Conservation (phyloP, 2,329 filamentous ascomycete genomes). For the Teratosphaeriaceae sp. region DNA sequence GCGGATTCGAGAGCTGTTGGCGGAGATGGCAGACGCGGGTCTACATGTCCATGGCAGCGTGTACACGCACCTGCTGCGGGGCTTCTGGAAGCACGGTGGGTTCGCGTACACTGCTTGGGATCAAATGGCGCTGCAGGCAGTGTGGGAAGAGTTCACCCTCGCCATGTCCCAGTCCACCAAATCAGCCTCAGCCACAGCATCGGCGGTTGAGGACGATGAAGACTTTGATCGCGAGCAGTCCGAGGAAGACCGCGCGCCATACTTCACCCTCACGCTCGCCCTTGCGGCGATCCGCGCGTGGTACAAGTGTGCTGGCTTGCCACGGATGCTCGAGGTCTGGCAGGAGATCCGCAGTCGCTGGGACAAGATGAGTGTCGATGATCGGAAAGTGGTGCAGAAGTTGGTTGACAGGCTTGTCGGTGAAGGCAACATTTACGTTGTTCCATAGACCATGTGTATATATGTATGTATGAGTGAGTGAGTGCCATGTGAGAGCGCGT, state of each 20-base stretch:
- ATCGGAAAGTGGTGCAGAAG: conserved; percentile 11
- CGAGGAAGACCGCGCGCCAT: conserved; percentile 20
- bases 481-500: no score
- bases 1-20: conserved; percentile 62
- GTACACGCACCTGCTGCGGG: conserved; percentile 75
- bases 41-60: conserved; percentile 68
- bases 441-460: background rate
- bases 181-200: conserved; percentile 27
- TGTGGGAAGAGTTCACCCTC: conserved; percentile 63
- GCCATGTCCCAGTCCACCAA: no score
- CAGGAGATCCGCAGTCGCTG: conserved; percentile 35
- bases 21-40: conserved; percentile 65
- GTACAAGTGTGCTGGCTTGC: conserved; percentile 48
- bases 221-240: background rate
- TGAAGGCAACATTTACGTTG: conserved; percentile 6
- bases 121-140: conserved; percentile 56
- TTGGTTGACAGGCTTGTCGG: conserved; percentile 9
- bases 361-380: conserved; percentile 30
- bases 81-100: conserved; percentile 69
- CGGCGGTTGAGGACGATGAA: conserved; percentile 15
- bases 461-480: background rate
- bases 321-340: conserved; percentile 51
- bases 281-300: conserved; percentile 59
- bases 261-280: conserved; percentile 46
- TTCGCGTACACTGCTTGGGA: conserved; percentile 65